phyloP scores from a whole-genome alignment of 768 basidiomycete species.

The Boletus insuetus region DNA sequence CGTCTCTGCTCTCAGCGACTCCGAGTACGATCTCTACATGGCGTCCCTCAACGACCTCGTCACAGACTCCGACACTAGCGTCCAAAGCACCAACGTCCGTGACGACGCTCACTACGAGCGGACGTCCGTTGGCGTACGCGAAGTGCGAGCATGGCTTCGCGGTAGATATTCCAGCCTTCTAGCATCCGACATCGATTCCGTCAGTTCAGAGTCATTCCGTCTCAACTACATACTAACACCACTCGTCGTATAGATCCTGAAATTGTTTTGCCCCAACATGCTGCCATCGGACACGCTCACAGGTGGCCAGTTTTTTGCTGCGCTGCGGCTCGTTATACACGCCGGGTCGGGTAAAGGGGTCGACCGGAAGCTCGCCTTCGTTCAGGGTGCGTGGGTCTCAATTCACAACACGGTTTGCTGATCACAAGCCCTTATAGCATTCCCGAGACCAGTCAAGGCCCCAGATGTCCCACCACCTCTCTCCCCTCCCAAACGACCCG shows the following conservation, averaged over 20 bases:
- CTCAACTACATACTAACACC: neutral
- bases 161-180: constrained; percentile 62
- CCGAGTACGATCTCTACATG: constrained; percentile 69
- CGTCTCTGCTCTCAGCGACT: constrained; percentile 71
- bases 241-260: constrained; percentile 50
- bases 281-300: constrained; percentile 51
- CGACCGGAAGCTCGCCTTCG: constrained; percentile 67
- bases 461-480: constrained; percentile 4
- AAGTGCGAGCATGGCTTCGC: constrained; percentile 72
- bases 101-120: constrained; percentile 55
- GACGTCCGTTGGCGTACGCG: constrained; percentile 54
- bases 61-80: constrained; percentile 25
- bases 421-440: constrained; percentile 17
- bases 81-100: constrained; percentile 5
- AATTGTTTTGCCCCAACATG: constrained; percentile 57
- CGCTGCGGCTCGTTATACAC: constrained; percentile 63
- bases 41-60: constrained; percentile 54
- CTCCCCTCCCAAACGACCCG: constrained; percentile 25
- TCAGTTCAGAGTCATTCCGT: constrained; percentile 30
- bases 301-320: constrained; percentile 77
- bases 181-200: constrained; percentile 54
- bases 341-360: constrained; percentile 57
- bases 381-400: constrained; percentile 54
- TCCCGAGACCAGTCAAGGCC: constrained; percentile 7
- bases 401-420: neutral